These are phyloP conservation scores for Cladosporium austrohemisphaericum DNA, from an alignment of 2,329 filamentous ascomycete genomes.

Conservation along the genomic window DNA sequence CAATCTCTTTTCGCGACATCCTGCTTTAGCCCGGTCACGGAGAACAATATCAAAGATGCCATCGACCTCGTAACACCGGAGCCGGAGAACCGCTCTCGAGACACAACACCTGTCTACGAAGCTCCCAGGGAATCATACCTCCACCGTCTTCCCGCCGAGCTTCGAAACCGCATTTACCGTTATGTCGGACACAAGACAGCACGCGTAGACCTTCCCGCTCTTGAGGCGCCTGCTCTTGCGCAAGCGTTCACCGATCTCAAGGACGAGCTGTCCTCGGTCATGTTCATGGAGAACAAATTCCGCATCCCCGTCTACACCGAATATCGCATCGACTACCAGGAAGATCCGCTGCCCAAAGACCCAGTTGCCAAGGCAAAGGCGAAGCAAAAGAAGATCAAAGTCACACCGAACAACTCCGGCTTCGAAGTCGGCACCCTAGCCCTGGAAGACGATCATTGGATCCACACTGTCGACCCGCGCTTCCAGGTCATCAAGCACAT, in stretches of 20 bases:
- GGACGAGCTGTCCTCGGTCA: slow-evolving; percentile 1
- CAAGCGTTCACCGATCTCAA: not conserved
- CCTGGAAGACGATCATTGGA: not conserved
- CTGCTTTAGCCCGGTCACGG: too few relatives aligned
- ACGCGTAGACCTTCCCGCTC: not conserved
- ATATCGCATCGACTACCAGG: not conserved
- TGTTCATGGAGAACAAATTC: slow-evolving; percentile 4
- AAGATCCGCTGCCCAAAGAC: not conserved
- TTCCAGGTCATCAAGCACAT: slow-evolving; percentile 11
- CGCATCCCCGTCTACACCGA: slow-evolving; percentile 5
- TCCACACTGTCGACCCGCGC: not conserved
- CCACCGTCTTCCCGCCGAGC: slow-evolving; percentile 19
- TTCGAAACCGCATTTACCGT: slow-evolving; percentile 20
- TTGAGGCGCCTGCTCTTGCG: not conserved
- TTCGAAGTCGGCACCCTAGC: not conserved
- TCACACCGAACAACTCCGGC: too few relatives aligned
- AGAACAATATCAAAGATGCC: too few relatives aligned
- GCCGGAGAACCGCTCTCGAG: too few relatives aligned
- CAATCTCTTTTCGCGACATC: too few relatives aligned
- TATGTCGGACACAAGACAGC: not conserved
- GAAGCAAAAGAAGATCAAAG: not conserved
- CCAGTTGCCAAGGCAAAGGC: too few relatives aligned
- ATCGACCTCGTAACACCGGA: too few relatives aligned
- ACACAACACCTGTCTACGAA: not conserved
- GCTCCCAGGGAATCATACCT: not conserved